Evolutionary conservation across 2,329 filamentous ascomycete genomes (phyloP), one percentile per base, ranked within the genome.

Genomic region (Trichophyton schoenleinii): DNA sequence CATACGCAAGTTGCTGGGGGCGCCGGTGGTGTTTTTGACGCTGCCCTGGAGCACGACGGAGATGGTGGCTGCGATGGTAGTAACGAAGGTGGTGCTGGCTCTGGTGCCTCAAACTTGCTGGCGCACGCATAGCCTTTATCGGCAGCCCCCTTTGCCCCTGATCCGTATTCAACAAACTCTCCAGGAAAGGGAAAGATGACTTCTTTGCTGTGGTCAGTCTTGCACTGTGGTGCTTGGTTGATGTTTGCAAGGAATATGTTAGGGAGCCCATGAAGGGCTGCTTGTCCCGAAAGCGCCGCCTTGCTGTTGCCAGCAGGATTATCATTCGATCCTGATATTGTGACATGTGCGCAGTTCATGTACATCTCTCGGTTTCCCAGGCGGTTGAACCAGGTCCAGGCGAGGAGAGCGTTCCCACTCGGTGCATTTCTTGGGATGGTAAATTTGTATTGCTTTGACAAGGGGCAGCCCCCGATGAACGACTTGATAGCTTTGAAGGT

Each of bases 341-440:
- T 83, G 66, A 91, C 81, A 59, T 83, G 79, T 5, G 88, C 88
- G 70, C 89, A 94, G 75, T 90, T 89, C 86, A 90, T 90, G 80
- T 94, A 94, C 64, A 66, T 66, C 34, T 66, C 64, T 5, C 64
- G 48, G 41, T 64, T 64, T 1, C 88, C 89, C 49, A 87, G 41
- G 4, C 57, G 78, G 78, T 90, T 90, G 76, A 88, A 87, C 86
- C 86, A 89, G 20, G 83, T 85, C 89, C 89, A 92, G 42, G 84
- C 84, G 59, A 92, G 81, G 55, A 92, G 72, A 61, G 84, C 86
- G 31, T 85, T 68, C 2, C 81, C 73, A 73, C 78, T 63, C 9
- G 84, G 83, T 0, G 84, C 82, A 65, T 87, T 83, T 2, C 75
- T 72, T 5, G 88, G 88, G 41, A 92, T 74, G 25, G 78, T 82